These are phyloP conservation scores for Ascoidea asiatica DNA, from an alignment of 805 yeast genomes.

Conservation along the genomic window DNA sequence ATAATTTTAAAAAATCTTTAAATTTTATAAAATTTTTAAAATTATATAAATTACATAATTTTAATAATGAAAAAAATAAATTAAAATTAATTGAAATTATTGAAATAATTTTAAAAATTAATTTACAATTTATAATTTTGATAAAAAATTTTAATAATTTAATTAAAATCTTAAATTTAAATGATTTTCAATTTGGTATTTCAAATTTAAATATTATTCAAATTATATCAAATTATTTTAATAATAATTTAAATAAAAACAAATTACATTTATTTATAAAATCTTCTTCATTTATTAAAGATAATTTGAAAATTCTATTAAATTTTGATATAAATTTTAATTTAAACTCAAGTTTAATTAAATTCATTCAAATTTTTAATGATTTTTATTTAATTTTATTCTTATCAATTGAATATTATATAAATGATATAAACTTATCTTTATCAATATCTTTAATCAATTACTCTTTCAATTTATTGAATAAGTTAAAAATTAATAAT, in stretches of 20 bases:
- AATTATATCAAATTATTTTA: no score
- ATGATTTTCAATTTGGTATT: background rate
- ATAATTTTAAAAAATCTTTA: background rate
- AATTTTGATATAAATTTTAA: background rate
- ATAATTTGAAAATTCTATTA: slow-evolving; percentile 1
- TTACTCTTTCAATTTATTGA: slow-evolving; percentile 3
- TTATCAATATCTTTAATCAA: slow-evolving; percentile 6
- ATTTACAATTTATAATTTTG: background rate
- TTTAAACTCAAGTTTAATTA: slow-evolving; percentile 3
- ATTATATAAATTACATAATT: no score
- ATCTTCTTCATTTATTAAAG: background rate
- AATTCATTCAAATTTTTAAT: slow-evolving; percentile 2
- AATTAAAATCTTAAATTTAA: background rate
- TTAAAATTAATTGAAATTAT: no score
- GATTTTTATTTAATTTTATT: slow-evolving; percentile 6
- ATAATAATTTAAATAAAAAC: background rate
- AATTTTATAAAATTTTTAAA: no score
- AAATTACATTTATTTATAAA: no score
- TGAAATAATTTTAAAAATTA: no score
- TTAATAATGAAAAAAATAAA: background rate
- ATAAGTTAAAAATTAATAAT: background rate
- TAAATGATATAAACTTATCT: slow-evolving; percentile 3
- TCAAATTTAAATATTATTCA: no score
- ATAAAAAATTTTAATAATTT: no score
- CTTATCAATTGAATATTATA: slow-evolving; percentile 5